Evolutionary conservation across 805 yeast genomes (phyloP).

Genomic region (Pichia gijzeniarum): DNA sequence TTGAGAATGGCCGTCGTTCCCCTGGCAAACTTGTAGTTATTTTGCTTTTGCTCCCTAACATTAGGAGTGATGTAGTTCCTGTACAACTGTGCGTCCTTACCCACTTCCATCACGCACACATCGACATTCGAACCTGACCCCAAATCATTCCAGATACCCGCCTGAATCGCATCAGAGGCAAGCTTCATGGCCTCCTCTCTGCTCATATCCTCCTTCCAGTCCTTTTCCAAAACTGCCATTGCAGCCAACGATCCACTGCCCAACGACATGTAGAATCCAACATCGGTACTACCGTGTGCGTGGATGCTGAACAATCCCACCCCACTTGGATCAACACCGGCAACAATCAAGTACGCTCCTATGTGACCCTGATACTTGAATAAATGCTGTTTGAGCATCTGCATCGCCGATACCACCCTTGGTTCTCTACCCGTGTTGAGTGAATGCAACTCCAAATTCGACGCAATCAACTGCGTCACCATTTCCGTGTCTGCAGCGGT

Average conservation of each 20-base stretch:
- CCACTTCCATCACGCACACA: constrained; percentile 92
- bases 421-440: constrained; percentile 81
- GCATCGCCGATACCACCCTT: constrained; percentile 87
- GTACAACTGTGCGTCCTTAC: constrained; percentile 75
- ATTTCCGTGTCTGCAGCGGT: constrained; percentile 99
- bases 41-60: constrained; percentile 73
- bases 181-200: constrained; percentile 88
- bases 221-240: constrained; percentile 91
- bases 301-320: constrained; percentile 88
- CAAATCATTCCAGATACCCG: constrained; percentile 98
- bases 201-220: constrained; percentile 73
- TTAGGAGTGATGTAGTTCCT: constrained; percentile 92
- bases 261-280: constrained; percentile 84
- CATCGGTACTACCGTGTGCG: constrained; percentile 97
- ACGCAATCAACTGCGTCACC: constrained; percentile 89
- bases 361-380: constrained; percentile 96
- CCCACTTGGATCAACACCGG: constrained; percentile 96
- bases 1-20: constrained; percentile 90
- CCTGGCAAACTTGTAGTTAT: constrained; percentile 76
- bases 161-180: constrained; percentile 88
- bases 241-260: constrained; percentile 99
- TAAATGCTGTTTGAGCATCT: constrained; percentile 89
- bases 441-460: constrained; percentile 86
- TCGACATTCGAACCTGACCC: constrained; percentile 99
- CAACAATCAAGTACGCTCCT: constrained; percentile 97